Percentiles rank a stretch among this genome's conserved stretches.
phyloP scores from a whole-genome alignment of 2,329 filamentous ascomycete species.

The Calycina marina region DNA sequence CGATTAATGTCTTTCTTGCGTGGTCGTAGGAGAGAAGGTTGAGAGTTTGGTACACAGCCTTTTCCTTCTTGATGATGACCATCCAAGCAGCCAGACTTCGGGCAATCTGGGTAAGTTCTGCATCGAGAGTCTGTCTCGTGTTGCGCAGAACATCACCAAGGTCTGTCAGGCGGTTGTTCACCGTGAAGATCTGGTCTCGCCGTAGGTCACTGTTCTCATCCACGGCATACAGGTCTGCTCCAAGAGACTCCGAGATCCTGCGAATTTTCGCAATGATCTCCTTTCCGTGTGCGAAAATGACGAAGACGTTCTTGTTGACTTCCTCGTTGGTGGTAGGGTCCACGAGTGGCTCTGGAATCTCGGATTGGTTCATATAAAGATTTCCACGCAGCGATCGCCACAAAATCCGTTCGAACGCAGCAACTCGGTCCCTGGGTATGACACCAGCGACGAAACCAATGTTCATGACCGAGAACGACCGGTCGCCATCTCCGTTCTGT shows the following conservation, averaged over 20 bases:
- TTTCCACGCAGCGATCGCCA: constrained; percentile 97
- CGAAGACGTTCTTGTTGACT: constrained; percentile 94
- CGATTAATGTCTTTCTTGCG: constrained; percentile 87
- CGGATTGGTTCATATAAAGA: constrained; percentile 99
- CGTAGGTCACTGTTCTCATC: constrained; percentile 95
- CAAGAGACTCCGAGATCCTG: constrained; percentile 96
- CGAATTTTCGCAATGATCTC: constrained; percentile 97
- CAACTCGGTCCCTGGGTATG: constrained; percentile 83
- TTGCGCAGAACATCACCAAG: constrained; percentile 86
- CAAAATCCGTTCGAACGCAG: constrained; percentile 89
- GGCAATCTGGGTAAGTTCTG: constrained; percentile 85
- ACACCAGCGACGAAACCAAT: constrained; percentile 97
- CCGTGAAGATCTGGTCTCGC: constrained; percentile 91
- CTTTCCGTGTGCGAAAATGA: constrained; percentile 97
- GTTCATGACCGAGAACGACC: constrained; percentile 93
- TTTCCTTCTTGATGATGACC: constrained; percentile 95
- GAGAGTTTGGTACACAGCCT: constrained; percentile 88
- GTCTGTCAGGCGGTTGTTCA: constrained; percentile 85
- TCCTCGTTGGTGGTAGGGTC: constrained; percentile 87
- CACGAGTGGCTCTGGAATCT: constrained; percentile 86
- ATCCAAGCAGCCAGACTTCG: constrained; percentile 92
- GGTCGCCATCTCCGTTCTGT: constrained; percentile 45
- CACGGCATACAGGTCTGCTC: constrained; percentile 89
- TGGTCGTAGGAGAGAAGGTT: constrained; percentile 97
- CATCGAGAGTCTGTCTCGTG: constrained; percentile 86